phyloP scores from a whole-genome alignment of 371 early-diverging fungal genomes.

The Batkoa obscura region DNA sequence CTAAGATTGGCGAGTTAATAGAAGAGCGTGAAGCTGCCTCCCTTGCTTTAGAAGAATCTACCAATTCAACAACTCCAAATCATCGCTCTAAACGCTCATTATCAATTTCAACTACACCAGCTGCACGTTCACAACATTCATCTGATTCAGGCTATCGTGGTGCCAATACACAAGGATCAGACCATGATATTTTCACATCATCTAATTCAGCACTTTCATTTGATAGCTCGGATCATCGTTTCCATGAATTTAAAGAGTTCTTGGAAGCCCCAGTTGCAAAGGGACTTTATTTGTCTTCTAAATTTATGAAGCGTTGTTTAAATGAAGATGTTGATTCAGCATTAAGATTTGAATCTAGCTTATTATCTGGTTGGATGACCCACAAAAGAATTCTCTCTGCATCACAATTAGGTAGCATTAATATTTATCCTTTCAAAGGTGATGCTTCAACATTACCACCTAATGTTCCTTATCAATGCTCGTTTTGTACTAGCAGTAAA shows the following conservation, averaged over 20 bases:
- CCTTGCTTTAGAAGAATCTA: too few relatives aligned
- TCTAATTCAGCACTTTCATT: neutral
- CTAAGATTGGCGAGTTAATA: neutral
- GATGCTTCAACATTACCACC: neutral
- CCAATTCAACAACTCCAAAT: neutral
- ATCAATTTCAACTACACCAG: neutral
- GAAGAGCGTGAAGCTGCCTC: neutral
- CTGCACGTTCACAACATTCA: neutral
- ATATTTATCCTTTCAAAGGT: neutral
- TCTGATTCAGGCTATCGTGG: neutral
- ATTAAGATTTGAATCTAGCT: neutral
- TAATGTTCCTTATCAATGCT: neutral
- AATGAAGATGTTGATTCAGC: constrained; percentile 5
- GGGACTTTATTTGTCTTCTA: constrained; percentile 1
- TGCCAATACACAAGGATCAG: too few relatives aligned
- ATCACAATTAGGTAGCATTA: neutral
- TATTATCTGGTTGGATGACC: neutral
- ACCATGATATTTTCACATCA: neutral
- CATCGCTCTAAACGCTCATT: neutral
- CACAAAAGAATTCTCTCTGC: neutral
- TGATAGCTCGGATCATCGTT: neutral
- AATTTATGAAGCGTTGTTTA: constrained; percentile 3
- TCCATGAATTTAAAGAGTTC: constrained; percentile 4
- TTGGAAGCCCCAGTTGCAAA: neutral
- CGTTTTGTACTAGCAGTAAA: neutral